Evolutionary conservation across 2,329 filamentous ascomycete species (phyloP).

Genomic region (Cytospora leucostoma): DNA sequence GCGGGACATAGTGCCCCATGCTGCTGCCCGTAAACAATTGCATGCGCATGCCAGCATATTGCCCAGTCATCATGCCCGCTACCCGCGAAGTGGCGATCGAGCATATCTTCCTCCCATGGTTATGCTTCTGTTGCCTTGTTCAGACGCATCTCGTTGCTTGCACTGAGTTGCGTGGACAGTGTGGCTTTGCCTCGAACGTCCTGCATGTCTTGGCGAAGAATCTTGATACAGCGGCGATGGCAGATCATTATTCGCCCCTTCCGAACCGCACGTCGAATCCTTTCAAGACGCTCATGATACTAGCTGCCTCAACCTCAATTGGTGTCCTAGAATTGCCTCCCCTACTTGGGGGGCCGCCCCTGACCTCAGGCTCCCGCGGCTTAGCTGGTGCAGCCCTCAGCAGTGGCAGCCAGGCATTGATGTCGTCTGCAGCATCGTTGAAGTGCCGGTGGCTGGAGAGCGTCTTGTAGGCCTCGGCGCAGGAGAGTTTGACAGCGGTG

Average conservation of each 20-base stretch:
- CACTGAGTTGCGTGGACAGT: neutral
- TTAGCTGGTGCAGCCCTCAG: conserved; percentile 59
- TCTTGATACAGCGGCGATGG: neutral
- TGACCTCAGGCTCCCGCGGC: conserved; percentile 36
- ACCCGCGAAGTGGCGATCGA: neutral
- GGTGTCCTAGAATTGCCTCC: conserved; percentile 47
- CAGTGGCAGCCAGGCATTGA: conserved; percentile 74
- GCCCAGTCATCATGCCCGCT: neutral
- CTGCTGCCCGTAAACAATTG: neutral
- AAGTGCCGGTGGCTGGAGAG: conserved; percentile 77
- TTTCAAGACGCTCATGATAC: conserved; percentile 82
- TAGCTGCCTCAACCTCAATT: conserved; percentile 79
- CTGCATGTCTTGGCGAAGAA: neutral
- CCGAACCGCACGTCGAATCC: conserved; percentile 78
- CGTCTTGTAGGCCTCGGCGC: conserved; percentile 77
- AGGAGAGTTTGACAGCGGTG: conserved; percentile 53
- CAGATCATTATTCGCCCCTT: conserved; percentile 32
- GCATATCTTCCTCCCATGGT: neutral
- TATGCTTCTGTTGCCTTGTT: neutral
- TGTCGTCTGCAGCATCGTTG: conserved; percentile 70
- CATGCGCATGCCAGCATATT: neutral
- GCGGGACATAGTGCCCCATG: neutral
- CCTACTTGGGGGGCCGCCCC: conserved; percentile 27
- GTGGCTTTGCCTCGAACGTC: neutral
- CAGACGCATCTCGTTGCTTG: neutral